Conservation (phyloP, 2,329 filamentous ascomycete species). For the Periconia digitata region DNA sequence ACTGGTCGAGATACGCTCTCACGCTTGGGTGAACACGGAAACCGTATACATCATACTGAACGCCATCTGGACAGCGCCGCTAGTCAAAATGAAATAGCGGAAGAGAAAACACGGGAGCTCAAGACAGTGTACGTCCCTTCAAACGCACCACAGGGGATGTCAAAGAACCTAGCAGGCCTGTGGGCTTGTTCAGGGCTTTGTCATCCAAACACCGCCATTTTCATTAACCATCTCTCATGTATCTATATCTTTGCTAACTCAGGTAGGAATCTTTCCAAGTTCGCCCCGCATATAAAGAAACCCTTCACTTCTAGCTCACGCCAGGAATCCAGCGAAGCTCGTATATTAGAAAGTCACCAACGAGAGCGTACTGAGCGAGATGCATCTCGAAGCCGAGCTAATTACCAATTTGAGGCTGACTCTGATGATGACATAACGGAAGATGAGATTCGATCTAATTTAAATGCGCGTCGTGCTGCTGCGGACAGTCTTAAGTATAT, state of each 20-base stretch:
- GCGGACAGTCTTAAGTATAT: conserved; percentile 66
- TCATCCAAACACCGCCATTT: no score
- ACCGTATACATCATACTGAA: conserved; percentile 35
- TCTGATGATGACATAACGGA: conserved; percentile 54
- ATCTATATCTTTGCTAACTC: no score
- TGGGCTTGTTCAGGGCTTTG: no score
- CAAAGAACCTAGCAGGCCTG: no score
- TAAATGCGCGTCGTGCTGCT: conserved; percentile 58
- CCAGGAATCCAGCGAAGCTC: no score
- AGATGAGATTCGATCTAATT: conserved; percentile 42
- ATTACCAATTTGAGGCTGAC: conserved; percentile 39
- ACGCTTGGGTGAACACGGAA: conserved; percentile 36
- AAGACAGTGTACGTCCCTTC: no score
- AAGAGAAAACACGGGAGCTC: conserved; percentile 79
- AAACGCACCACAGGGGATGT: no score
- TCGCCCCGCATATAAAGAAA: conserved; percentile 69
- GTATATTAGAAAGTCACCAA: conserved; percentile 65
- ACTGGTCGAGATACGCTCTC: conserved; percentile 57
- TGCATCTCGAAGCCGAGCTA: conserved; percentile 51
- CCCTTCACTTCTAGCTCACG: conserved; percentile 64
- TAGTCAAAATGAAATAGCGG: conserved; percentile 76
- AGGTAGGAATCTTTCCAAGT: conserved; percentile 89
- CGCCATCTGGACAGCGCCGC: conserved; percentile 75
- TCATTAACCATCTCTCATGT: no score
- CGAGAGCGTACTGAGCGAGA: conserved; percentile 59